A percentile compares a stretch with the other conserved stretches of the same genome.
Conservation (phyloP, 805 yeast genomes). For the Yarrowia yakushimensis region DNA sequence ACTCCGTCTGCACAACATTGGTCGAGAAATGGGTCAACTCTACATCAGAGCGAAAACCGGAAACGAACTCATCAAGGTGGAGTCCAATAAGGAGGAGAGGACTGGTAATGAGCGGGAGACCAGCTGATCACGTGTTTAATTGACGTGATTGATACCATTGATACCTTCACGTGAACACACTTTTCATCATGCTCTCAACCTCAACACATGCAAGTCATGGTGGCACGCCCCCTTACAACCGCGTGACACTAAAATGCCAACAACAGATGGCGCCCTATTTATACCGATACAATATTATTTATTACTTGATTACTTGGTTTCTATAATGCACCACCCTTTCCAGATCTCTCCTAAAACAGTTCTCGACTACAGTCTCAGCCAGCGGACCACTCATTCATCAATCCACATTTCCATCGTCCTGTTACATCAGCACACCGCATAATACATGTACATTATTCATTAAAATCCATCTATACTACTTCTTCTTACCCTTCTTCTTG, state of each 20-base stretch:
- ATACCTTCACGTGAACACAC: not conserved
- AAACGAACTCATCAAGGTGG: not conserved
- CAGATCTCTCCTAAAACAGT: not conserved
- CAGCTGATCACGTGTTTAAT: not conserved
- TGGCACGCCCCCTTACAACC: too few relatives aligned
- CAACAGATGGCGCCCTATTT: not conserved
- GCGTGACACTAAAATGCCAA: too few relatives aligned
- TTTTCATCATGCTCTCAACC: too few relatives aligned
- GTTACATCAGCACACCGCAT: not conserved
- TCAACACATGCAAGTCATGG: too few relatives aligned
- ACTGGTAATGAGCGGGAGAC: not conserved
- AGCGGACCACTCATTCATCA: too few relatives aligned
- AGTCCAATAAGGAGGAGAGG: not conserved
- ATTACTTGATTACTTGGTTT: not conserved
- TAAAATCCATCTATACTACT: not conserved
- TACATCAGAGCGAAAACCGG: not conserved
- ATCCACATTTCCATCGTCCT: too few relatives aligned
- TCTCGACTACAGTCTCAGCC: too few relatives aligned
- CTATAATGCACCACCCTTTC: not conserved
- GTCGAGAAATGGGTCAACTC: slow-evolving; percentile 2
- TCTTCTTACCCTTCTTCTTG: slow-evolving; percentile 24
- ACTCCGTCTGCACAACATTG: not conserved
- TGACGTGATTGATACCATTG: not conserved
- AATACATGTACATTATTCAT: slow-evolving; percentile 8
- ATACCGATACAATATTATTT: not conserved